phyloP scores from a whole-genome alignment of 2,329 filamentous ascomycete species.

The Neonectria ditissima region DNA sequence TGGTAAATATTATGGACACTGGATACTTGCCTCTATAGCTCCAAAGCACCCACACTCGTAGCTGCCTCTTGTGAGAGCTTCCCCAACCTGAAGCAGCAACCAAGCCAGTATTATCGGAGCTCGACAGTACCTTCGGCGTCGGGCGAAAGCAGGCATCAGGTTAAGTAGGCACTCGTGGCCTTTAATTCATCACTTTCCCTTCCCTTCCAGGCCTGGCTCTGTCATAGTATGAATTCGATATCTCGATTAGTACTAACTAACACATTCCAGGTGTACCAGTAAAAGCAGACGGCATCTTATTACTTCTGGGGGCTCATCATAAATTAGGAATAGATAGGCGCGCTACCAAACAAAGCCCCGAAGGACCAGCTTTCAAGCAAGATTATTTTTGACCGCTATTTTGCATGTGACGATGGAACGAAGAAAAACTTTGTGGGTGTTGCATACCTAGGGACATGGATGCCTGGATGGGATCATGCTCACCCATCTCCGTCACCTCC shows the following conservation, averaged over 20 bases:
- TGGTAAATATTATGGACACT: neutral
- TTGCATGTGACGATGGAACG: constrained; percentile 21
- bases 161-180: neutral
- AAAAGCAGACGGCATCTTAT: neutral
- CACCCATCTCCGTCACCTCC: constrained; percentile 1
- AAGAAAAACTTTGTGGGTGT: neutral
- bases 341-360: neutral
- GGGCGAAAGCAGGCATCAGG: neutral
- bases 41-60: neutral
- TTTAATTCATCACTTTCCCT: neutral
- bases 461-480: constrained; percentile 18
- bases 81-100: neutral
- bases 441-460: neutral
- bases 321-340: neutral
- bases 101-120: neutral
- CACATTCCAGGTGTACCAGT: too few species aligned
- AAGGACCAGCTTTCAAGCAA: neutral
- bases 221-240: neutral
- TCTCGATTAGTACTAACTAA: neutral
- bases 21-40: neutral
- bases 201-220: neutral
- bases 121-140: neutral
- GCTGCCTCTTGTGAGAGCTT: neutral
- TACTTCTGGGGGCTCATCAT: neutral
- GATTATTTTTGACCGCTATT: neutral